Evolutionary conservation across 2,329 filamentous ascomycete species (phyloP).

Genomic region (Penicillium sp.): DNA sequence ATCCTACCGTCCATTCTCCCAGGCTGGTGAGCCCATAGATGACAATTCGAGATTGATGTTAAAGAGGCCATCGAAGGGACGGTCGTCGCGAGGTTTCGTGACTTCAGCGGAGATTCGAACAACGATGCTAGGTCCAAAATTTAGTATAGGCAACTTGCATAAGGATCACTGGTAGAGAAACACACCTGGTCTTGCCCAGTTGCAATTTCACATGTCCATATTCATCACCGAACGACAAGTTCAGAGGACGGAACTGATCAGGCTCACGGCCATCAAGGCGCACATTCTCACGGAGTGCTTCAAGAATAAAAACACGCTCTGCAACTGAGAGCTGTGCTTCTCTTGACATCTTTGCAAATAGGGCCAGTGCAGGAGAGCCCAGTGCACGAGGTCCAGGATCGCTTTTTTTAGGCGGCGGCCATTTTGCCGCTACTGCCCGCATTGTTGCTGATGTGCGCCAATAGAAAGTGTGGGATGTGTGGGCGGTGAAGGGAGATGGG

Average conservation of each 20-base stretch:
- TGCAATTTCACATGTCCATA: constrained; percentile 84
- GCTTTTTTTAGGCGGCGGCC: constrained; percentile 14
- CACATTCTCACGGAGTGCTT: constrained; percentile 73
- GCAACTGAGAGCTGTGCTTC: constrained; percentile 86
- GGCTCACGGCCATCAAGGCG: constrained; percentile 78
- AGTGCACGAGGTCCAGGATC: constrained; percentile 18
- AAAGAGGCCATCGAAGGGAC: constrained; percentile 93
- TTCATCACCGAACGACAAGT: constrained; percentile 79
- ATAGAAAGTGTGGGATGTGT: not conserved
- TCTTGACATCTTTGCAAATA: constrained; percentile 64
- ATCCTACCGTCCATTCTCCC: constrained; percentile 70
- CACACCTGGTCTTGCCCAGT: constrained; percentile 82
- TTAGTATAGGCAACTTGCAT: constrained; percentile 13
- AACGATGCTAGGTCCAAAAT: constrained; percentile 57
- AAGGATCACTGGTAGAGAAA: not conserved
- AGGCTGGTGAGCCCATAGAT: constrained; percentile 84
- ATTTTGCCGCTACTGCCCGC: constrained; percentile 20
- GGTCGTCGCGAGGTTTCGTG: constrained; percentile 75
- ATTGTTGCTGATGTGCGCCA: constrained; percentile 6
- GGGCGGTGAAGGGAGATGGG: constrained; percentile 3
- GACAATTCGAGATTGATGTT: constrained; percentile 86
- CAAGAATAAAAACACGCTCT: constrained; percentile 77
- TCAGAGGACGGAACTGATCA: constrained; percentile 72
- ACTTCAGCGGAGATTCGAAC: constrained; percentile 85
- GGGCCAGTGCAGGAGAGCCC: constrained; percentile 12